Evolutionary conservation across 1,139 yeast genomes (phyloP).

Genomic region (Pichia terricola): DNA sequence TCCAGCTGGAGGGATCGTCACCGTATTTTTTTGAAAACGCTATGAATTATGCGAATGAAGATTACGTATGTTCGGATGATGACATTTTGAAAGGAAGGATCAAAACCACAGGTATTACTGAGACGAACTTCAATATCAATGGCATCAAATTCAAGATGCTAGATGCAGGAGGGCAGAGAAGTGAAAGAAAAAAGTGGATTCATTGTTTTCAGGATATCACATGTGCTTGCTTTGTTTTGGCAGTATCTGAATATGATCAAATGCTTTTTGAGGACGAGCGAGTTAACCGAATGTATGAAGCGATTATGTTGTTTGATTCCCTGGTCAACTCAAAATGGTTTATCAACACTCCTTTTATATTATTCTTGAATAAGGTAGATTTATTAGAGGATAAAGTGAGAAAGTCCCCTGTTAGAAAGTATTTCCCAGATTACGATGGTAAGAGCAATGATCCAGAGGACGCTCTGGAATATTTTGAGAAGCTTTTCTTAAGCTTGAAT

Average conservation of each 20-base stretch:
- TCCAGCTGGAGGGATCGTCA: slow-evolving; percentile 77
- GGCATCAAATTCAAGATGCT: slow-evolving; percentile 62
- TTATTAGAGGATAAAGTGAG: slow-evolving; percentile 62
- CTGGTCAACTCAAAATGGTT: slow-evolving; percentile 85
- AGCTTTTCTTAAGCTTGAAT: slow-evolving; percentile 51
- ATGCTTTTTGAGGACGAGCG: slow-evolving; percentile 81
- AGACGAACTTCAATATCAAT: slow-evolving; percentile 67
- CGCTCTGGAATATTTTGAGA: slow-evolving; percentile 60
- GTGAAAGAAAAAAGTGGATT: slow-evolving; percentile 92
- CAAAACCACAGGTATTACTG: slow-evolving; percentile 93
- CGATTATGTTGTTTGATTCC: slow-evolving; percentile 74
- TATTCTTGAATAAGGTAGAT: slow-evolving; percentile 85
- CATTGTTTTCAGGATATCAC: slow-evolving; percentile 92
- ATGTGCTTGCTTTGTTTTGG: slow-evolving; percentile 82
- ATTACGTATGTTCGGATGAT: slow-evolving; percentile 63
- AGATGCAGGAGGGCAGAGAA: slow-evolving; percentile 97
- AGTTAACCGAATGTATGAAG: slow-evolving; percentile 87
- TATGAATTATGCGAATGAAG: slow-evolving; percentile 48
- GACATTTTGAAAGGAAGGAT: slow-evolving; percentile 87
- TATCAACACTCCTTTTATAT: slow-evolving; percentile 72
- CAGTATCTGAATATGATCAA: slow-evolving; percentile 89
- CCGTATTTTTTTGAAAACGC: slow-evolving; percentile 68
- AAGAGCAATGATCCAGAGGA: slow-evolving; percentile 53
- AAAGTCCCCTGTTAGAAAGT: slow-evolving; percentile 52
- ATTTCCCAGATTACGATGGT: slow-evolving; percentile 68